A percentile compares a stretch with the other conserved stretches of the same genome.
Evolutionary conservation across 345 rosid species (phyloP).

Genomic region (Sisymbrium irio): DNA sequence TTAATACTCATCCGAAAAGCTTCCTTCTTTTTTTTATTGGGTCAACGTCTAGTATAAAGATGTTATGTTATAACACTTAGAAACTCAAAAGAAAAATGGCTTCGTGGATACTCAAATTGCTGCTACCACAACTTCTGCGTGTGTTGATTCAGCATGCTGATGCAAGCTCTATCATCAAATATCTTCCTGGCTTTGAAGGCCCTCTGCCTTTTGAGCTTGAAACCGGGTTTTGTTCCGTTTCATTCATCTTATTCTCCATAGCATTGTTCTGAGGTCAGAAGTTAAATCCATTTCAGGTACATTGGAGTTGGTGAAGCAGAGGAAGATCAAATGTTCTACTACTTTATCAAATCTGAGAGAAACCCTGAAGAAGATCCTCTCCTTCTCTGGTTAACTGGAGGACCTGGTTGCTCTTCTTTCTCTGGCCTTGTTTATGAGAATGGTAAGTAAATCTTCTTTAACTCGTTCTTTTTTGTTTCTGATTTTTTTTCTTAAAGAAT

Average conservation of each 20-base stretch:
- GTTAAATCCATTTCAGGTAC: slow-evolving; percentile 23
- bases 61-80: not conserved
- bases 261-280: not conserved
- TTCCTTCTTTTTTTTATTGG: not conserved
- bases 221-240: slow-evolving; percentile 34
- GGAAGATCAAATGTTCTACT: slow-evolving; percentile 38
- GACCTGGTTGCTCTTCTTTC: slow-evolving; percentile 46
- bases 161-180: slow-evolving; percentile 19
- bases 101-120: slow-evolving; percentile 1
- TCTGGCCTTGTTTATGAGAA: slow-evolving; percentile 32
- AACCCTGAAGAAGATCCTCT: slow-evolving; percentile 41
- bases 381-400: slow-evolving; percentile 36
- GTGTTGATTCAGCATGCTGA: slow-evolving; percentile 2
- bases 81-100: not conserved
- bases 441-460: slow-evolving; percentile 4
- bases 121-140: not conserved
- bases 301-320: slow-evolving; percentile 37
- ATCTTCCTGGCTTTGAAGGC: slow-evolving; percentile 40
- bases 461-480: not conserved
- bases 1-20: not conserved
- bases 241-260: not conserved
- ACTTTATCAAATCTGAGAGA: slow-evolving; percentile 39
- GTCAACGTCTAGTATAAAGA: slow-evolving; percentile 13
- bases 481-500: not conserved
- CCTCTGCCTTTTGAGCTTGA: slow-evolving; percentile 48